Evolutionary conservation across 2,329 filamentous ascomycete species (phyloP).

Genomic region (Diaporthe caulivora): DNA sequence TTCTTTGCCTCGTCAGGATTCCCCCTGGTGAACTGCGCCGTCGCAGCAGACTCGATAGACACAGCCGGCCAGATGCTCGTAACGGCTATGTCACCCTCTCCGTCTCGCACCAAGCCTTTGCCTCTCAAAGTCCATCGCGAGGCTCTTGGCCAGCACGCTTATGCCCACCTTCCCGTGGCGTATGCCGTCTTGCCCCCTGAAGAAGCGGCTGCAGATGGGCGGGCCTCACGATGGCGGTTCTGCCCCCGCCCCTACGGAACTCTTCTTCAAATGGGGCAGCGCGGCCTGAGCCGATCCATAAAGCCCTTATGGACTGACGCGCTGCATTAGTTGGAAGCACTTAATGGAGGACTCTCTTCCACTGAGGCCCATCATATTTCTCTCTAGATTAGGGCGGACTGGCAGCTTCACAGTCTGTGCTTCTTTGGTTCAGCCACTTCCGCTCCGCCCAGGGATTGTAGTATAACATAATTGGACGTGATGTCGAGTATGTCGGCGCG

Average conservation of each 20-base stretch:
- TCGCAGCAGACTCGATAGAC: constrained; percentile 82
- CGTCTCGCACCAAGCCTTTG: constrained; percentile 65
- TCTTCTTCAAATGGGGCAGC: constrained; percentile 72
- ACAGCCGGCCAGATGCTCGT: constrained; percentile 86
- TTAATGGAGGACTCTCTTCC: constrained; percentile 78
- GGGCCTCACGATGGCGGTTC: constrained; percentile 85
- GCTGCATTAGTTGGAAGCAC: constrained; percentile 84
- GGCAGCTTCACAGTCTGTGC: too few species aligned
- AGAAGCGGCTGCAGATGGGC: constrained; percentile 88
- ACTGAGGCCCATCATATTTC: constrained; percentile 89
- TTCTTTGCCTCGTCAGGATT: constrained; percentile 65
- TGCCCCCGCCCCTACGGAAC: constrained; percentile 64
- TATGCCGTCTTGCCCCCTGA: constrained; percentile 89
- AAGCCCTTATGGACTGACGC: constrained; percentile 80
- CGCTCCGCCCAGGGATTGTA: neutral
- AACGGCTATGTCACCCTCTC: constrained; percentile 71
- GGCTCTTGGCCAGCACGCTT: constrained; percentile 83
- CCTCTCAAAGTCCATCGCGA: constrained; percentile 84
- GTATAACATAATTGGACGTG: neutral
- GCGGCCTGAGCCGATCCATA: constrained; percentile 78
- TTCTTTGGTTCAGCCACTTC: neutral
- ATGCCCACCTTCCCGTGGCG: constrained; percentile 85
- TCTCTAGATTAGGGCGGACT: too few species aligned
- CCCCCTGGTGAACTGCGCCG: constrained; percentile 61
- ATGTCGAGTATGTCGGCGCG: constrained; percentile 24